phyloP scores from a whole-genome alignment of 768 basidiomycete species.

The Pulveroboletus sp. region DNA sequence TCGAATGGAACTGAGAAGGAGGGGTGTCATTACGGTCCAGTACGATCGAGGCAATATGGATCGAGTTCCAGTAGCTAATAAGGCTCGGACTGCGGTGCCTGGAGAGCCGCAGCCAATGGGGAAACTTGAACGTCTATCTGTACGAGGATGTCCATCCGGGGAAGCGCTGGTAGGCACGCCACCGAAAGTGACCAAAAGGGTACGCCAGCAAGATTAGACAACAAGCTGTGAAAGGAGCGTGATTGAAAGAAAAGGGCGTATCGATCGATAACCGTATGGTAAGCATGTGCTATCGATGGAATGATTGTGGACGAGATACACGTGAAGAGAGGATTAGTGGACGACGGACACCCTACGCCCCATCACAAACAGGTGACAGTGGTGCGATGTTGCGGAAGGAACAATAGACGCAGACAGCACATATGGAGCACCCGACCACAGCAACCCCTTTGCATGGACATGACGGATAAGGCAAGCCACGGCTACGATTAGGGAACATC shows the following conservation, averaged over 20 bases:
- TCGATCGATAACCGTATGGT: slow-evolving; percentile 11
- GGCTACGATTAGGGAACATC: background rate
- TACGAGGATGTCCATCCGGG: background rate
- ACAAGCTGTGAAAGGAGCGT: slow-evolving; percentile 11
- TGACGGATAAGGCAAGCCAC: slow-evolving; percentile 14
- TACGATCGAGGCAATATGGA: background rate
- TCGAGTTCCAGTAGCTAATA: background rate
- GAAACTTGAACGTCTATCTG: background rate
- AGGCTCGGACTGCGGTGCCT: slow-evolving; percentile 1
- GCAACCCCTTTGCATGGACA: slow-evolving; percentile 19
- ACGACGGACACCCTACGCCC: slow-evolving; percentile 17
- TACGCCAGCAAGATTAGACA: slow-evolving; percentile 4
- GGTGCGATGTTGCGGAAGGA: slow-evolving; percentile 3
- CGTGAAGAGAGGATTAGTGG: slow-evolving; percentile 8
- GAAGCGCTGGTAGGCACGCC: slow-evolving; percentile 1
- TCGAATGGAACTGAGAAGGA: background rate
- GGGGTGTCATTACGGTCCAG: background rate
- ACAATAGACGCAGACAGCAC: too few relatives aligned
- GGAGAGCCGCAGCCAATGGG: background rate
- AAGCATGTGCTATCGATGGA: slow-evolving; percentile 20
- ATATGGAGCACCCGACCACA: slow-evolving; percentile 16
- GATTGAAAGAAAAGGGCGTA: slow-evolving; percentile 11
- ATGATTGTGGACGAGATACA: slow-evolving; percentile 10
- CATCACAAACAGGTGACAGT: slow-evolving; percentile 7
- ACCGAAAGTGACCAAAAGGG: slow-evolving; percentile 4